Evolutionary conservation across 495 filamentous ascomycete species (phyloP).

Genomic region (Lentithecium fluviatile): DNA sequence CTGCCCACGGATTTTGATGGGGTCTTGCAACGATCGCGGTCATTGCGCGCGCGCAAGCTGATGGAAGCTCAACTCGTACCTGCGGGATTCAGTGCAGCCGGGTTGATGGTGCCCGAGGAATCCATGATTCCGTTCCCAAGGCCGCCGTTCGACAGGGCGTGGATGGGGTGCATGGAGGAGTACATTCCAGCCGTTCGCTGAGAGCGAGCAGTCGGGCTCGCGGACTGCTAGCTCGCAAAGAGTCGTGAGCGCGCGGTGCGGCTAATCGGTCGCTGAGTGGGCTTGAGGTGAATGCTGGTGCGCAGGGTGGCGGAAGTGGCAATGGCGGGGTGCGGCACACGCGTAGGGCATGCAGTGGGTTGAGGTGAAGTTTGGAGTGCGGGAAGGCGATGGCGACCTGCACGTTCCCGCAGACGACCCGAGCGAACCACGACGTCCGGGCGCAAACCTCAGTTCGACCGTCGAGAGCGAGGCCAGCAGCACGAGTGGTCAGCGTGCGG

Average conservation of each 20-base stretch:
- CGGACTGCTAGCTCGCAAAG: slow-evolving; percentile 22
- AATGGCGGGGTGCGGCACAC: slow-evolving; percentile 17
- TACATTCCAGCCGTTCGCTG: slow-evolving; percentile 35
- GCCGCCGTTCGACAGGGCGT: slow-evolving; percentile 38
- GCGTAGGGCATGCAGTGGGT: slow-evolving; percentile 26
- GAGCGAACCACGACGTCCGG: slow-evolving; percentile 19
- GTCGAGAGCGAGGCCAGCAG: slow-evolving; percentile 10
- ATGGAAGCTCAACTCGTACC: slow-evolving; percentile 47
- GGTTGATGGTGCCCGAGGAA: slow-evolving; percentile 77
- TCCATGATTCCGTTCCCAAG: slow-evolving; percentile 64
- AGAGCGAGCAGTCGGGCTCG: slow-evolving; percentile 26
- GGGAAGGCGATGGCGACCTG: slow-evolving; percentile 17
- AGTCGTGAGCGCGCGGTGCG: slow-evolving; percentile 1
- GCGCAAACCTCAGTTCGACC: slow-evolving; percentile 19
- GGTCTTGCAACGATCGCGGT: neutral
- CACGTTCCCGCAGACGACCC: slow-evolving; percentile 28
- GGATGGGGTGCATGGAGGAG: slow-evolving; percentile 35
- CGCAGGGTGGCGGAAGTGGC: slow-evolving; percentile 10
- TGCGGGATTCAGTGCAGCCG: slow-evolving; percentile 65
- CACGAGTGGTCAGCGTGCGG: neutral
- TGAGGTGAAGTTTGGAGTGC: neutral
- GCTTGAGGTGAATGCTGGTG: neutral
- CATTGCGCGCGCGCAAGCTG: neutral
- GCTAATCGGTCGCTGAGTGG: slow-evolving; percentile 17
- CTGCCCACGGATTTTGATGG: slow-evolving; percentile 20